Percentiles rank a stretch among this genome's conserved stretches.
Evolutionary conservation across 257 asterid genomes (phyloP).

Genomic region (Lycium ferocissimum): DNA sequence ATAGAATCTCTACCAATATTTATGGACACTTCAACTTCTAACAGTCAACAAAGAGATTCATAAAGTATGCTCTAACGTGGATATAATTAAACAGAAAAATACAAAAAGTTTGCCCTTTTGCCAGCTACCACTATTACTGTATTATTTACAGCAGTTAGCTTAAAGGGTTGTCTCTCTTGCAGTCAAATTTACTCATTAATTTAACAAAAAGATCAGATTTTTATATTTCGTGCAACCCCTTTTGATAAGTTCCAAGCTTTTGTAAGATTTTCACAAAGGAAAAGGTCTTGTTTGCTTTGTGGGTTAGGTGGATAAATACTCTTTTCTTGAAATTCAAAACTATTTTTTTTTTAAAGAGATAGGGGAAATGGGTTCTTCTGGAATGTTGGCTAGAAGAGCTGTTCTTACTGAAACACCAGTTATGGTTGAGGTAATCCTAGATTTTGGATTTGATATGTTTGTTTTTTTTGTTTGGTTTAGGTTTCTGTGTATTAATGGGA

Average conservation of each 20-base stretch:
- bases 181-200: constrained; percentile 17
- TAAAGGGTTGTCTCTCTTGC: constrained; percentile 25
- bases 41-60: constrained; percentile 2
- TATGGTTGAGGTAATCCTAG: constrained; percentile 78
- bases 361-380: constrained; percentile 77
- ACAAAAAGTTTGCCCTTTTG: neutral
- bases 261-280: constrained; percentile 19
- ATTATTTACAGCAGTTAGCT: constrained; percentile 20
- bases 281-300: neutral
- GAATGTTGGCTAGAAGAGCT: constrained; percentile 84
- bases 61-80: neutral
- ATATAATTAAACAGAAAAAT: neutral
- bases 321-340: neutral
- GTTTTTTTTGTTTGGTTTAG: constrained; percentile 21
- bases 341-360: neutral
- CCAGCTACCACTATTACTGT: constrained; percentile 19
- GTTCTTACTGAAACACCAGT: constrained; percentile 83
- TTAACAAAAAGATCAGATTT: neutral
- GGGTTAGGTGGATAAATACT: constrained; percentile 20
- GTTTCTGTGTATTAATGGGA: constrained; percentile 31
- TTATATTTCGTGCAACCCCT: neutral
- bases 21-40: neutral
- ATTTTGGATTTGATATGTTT: constrained; percentile 37
- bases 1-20: neutral
- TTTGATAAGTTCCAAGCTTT: constrained; percentile 1